A percentile compares a stretch with the other conserved stretches of the same genome.
phyloP scores from a whole-genome alignment of 2,329 filamentous ascomycete genomes.

The Talaromyces sp. region DNA sequence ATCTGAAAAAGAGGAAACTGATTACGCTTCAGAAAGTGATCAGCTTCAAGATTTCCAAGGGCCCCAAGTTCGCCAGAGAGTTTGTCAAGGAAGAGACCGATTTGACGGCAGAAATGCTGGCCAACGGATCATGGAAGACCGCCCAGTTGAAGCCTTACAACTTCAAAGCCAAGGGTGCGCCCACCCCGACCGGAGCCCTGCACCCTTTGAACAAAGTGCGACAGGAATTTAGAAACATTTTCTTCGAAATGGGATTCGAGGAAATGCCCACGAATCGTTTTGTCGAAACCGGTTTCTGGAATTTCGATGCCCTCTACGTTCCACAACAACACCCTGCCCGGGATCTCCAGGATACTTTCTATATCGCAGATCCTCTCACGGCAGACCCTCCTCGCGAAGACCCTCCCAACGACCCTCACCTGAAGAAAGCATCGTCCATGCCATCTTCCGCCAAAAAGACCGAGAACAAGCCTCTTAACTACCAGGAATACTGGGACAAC shows the following conservation, averaged over 20 bases:
- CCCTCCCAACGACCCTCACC: conserved; percentile 38
- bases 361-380: conserved; percentile 80
- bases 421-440: conserved; percentile 38
- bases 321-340: conserved; percentile 96
- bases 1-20: conserved; percentile 90
- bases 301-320: conserved; percentile 95
- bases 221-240: conserved; percentile 92
- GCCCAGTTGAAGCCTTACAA: conserved; percentile 83
- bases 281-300: conserved; percentile 98
- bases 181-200: conserved; percentile 45
- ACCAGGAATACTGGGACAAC: conserved; percentile 83
- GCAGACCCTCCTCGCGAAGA: conserved; percentile 65
- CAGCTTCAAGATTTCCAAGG: conserved; percentile 78
- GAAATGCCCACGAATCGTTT: conserved; percentile 95
- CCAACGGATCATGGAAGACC: conserved; percentile 83
- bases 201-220: conserved; percentile 83
- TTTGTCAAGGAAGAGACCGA: conserved; percentile 93
- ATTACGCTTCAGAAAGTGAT: conserved; percentile 79
- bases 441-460: conserved; percentile 44
- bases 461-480: conserved; percentile 54
- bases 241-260: conserved; percentile 98
- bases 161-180: conserved; percentile 63
- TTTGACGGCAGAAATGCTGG: conserved; percentile 87
- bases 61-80: conserved; percentile 80
- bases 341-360: conserved; percentile 97